Evolutionary conservation across 1,284 basidiomycete species (phyloP).

Genomic region (Cryptococcus deneoformans): DNA sequence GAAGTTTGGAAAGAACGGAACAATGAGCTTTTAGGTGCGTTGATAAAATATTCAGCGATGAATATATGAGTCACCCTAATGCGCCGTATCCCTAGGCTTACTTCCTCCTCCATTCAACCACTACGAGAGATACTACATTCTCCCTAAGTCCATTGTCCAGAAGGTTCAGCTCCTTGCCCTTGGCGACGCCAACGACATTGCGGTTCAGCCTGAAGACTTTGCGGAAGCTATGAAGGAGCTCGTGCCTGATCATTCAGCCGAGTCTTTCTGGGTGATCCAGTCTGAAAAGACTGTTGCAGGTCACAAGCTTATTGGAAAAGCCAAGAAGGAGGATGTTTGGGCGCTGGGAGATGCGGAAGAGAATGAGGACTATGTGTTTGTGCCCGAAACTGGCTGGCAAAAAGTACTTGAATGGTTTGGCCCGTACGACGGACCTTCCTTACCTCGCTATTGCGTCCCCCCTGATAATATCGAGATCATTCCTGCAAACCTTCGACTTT

Average conservation of each 20-base stretch:
- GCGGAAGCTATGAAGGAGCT: conserved; percentile 15
- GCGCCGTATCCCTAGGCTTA: conserved; percentile 12
- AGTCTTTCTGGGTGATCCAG: conserved; percentile 25
- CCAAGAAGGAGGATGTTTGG: conserved; percentile 24
- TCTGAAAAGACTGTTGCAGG: conserved; percentile 10
- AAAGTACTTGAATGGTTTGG: conserved; percentile 63
- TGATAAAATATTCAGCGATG: neutral
- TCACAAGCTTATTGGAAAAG: conserved; percentile 2
- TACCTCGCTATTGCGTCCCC: conserved; percentile 56
- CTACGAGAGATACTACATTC: conserved; percentile 35
- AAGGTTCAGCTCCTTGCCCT: conserved; percentile 31
- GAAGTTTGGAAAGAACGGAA: conserved; percentile 18
- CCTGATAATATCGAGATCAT: conserved; percentile 65
- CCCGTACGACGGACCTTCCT: conserved; percentile 38
- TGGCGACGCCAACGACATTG: conserved; percentile 13
- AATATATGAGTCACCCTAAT: neutral
- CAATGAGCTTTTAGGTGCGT: conserved; percentile 24
- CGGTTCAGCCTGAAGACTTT: neutral
- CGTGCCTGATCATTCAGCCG: conserved; percentile 16
- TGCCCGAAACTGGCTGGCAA: conserved; percentile 71
- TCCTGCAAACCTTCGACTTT: conserved; percentile 66
- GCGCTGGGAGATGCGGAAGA: conserved; percentile 54
- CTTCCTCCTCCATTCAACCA: conserved; percentile 33
- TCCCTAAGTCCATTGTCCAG: conserved; percentile 31
- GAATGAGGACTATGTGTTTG: conserved; percentile 70